Conservation (phyloP, 441 rosid species). For the Pelargonium australe region DNA sequence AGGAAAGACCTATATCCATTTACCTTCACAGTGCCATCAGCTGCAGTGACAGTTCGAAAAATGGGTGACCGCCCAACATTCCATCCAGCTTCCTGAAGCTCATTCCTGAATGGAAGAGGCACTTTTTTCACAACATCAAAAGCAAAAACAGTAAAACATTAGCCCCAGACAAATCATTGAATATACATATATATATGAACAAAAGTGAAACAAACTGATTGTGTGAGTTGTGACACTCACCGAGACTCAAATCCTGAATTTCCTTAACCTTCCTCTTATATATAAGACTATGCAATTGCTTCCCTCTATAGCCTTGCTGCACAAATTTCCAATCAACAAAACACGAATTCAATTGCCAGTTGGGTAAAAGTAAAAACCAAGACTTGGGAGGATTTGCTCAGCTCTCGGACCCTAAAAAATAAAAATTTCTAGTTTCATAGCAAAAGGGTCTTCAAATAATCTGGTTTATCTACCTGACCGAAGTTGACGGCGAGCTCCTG, state of each 20-base stretch:
- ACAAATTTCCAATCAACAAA: background rate
- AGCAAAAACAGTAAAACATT: background rate
- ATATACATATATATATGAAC: background rate
- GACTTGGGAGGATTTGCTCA: background rate
- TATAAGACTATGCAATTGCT: conserved; percentile 74
- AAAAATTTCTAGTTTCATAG: background rate
- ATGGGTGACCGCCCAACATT: conserved; percentile 73
- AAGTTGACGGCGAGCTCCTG: conserved; percentile 65
- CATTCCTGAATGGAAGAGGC: conserved; percentile 74
- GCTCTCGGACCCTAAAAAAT: background rate
- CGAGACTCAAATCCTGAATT: conserved; percentile 65
- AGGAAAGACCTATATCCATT: background rate
- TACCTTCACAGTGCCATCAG: conserved; percentile 96
- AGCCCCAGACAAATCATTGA: background rate
- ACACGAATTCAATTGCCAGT: background rate
- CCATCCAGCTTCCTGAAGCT: conserved; percentile 75
- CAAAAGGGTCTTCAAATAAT: background rate
- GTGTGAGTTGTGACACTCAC: conserved; percentile 36
- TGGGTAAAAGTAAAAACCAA: background rate
- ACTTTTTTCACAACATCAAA: conserved; percentile 32
- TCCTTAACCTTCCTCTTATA: conserved; percentile 75
- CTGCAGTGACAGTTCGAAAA: conserved; percentile 57
- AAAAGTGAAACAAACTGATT: background rate
- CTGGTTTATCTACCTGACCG: conserved; percentile 50
- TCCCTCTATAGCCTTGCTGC: conserved; percentile 83